Conservation (phyloP, 306 rosid species). For the Vachellia pachyceras region DNA sequence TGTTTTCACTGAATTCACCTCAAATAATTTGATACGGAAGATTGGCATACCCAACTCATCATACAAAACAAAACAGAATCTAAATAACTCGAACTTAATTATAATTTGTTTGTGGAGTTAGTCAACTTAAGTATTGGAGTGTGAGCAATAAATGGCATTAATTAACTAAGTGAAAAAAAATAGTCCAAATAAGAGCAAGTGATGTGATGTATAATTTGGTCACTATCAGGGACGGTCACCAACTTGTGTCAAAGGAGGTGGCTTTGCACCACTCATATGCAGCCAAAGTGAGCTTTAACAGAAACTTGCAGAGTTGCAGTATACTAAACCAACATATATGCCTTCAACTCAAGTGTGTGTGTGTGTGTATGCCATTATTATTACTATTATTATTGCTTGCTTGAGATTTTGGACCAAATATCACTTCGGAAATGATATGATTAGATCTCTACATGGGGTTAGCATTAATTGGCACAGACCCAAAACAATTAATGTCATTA, state of each 20-base stretch:
- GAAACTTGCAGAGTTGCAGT: neutral
- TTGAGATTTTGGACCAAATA: conserved; percentile 12
- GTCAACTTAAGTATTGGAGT: neutral
- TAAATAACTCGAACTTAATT: neutral
- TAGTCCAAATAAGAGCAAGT: neutral
- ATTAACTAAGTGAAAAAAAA: neutral
- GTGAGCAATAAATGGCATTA: neutral
- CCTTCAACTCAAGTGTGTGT: neutral
- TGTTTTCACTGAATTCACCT: neutral
- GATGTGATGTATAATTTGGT: neutral
- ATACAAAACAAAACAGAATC: neutral
- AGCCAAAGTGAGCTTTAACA: conserved; percentile 16
- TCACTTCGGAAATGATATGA: neutral
- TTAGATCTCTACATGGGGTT: conserved; percentile 4
- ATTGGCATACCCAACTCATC: neutral
- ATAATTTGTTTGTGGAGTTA: neutral
- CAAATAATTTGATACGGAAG: neutral
- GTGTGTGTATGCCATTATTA: too few relatives aligned
- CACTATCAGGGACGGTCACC: conserved; percentile 29
- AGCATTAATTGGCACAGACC: conserved; percentile 15
- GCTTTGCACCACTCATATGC: conserved; percentile 11
- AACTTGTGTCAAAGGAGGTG: conserved; percentile 21
- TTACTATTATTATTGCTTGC: neutral
- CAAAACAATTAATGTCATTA: neutral
- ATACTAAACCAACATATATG: neutral